These are phyloP conservation scores for Penicillium steckii DNA, from an alignment of 495 filamentous ascomycete species.

Conservation along the genomic window DNA sequence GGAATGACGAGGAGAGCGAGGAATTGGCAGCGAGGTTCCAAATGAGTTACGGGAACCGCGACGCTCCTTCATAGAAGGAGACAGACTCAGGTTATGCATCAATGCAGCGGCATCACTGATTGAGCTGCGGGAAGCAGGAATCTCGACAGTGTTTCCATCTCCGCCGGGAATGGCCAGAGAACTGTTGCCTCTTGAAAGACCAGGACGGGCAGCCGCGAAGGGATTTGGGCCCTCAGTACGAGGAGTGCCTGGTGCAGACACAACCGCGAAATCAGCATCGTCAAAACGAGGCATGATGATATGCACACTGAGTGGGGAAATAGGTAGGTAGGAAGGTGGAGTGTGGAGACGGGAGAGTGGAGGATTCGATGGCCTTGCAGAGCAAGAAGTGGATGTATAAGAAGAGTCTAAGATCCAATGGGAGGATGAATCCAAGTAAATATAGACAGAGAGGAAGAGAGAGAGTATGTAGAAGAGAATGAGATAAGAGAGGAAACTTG, in stretches of 20 bases:
- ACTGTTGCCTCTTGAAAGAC: conserved; percentile 17
- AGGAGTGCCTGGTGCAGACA: conserved; percentile 36
- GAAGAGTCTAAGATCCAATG: conserved; percentile 6
- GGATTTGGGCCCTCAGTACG: conserved; percentile 8
- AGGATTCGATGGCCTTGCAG: not conserved
- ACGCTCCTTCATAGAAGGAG: conserved; percentile 65
- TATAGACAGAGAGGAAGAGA: not conserved
- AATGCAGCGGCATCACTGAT: conserved; percentile 66
- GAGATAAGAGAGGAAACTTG: conserved; percentile 10
- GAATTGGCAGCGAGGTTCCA: conserved; percentile 73
- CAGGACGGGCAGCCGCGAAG: not conserved
- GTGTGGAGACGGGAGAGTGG: conserved; percentile 9
- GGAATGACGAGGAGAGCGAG: conserved; percentile 66
- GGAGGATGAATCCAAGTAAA: not conserved
- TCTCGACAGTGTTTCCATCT: conserved; percentile 59
- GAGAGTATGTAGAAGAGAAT: not conserved
- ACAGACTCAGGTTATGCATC: conserved; percentile 71
- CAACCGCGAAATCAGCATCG: conserved; percentile 52
- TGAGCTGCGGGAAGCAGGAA: conserved; percentile 67
- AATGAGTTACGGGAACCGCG: conserved; percentile 78
- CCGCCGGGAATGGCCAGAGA: conserved; percentile 51
- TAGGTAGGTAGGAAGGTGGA: too few species aligned
- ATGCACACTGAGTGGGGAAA: conserved; percentile 3
- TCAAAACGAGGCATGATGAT: conserved; percentile 63
- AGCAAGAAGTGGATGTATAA: conserved; percentile 3